Evolutionary conservation across 2,329 filamentous ascomycete species (phyloP).

Genomic region (Ophioceras dolichostomum): DNA sequence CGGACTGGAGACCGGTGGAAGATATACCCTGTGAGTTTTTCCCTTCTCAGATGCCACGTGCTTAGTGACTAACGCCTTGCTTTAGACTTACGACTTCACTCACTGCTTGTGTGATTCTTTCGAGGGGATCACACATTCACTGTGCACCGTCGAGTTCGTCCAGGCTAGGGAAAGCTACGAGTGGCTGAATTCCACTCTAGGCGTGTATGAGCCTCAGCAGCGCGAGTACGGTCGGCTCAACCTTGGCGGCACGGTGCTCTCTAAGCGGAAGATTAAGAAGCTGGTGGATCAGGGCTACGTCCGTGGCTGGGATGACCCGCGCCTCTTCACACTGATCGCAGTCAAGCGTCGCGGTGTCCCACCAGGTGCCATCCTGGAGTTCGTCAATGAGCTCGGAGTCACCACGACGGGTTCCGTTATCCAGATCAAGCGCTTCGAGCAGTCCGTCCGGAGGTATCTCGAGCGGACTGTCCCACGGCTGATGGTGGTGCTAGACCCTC

Average conservation of each 20-base stretch:
- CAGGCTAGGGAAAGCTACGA: conserved; percentile 80
- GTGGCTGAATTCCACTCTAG: conserved; percentile 69
- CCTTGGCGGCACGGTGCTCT: conserved; percentile 73
- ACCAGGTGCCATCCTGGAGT: conserved; percentile 76
- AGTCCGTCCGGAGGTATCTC: conserved; percentile 73
- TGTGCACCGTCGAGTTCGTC: conserved; percentile 90
- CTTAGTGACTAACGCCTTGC: background rate
- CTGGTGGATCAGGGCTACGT: conserved; percentile 70
- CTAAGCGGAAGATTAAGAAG: conserved; percentile 72
- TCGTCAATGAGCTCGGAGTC: conserved; percentile 84
- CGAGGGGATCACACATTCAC: conserved; percentile 80
- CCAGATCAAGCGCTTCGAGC: conserved; percentile 71
- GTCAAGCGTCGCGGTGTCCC: conserved; percentile 77
- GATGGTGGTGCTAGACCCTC: conserved; percentile 79
- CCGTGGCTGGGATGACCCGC: conserved; percentile 81
- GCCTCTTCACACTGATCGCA: conserved; percentile 77
- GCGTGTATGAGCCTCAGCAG: conserved; percentile 88
- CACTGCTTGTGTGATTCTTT: conserved; percentile 89
- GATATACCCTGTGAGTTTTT: conserved; percentile 55
- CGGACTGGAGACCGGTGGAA: conserved; percentile 75
- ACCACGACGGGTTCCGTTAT: conserved; percentile 74
- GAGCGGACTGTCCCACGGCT: conserved; percentile 79
- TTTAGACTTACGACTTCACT: conserved; percentile 71
- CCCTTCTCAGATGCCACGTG: background rate
- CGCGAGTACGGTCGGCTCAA: conserved; percentile 64